A percentile compares a stretch with the other conserved stretches of the same genome.
These are phyloP conservation scores for Trichoderma virens DNA, from an alignment of 495 filamentous ascomycete genomes.

Conservation along the genomic window DNA sequence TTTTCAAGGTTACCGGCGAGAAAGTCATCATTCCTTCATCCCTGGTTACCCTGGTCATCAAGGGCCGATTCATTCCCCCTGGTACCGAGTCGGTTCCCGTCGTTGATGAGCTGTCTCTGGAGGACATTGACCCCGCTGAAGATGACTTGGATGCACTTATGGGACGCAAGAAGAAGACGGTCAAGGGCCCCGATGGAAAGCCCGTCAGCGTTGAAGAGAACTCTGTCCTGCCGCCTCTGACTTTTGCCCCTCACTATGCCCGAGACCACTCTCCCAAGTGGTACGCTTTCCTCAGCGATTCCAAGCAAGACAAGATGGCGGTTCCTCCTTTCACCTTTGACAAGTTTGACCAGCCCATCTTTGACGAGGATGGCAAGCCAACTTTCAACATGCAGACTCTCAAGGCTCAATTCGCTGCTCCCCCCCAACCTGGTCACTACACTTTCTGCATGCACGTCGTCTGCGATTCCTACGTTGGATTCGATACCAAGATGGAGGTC, in stretches of 20 bases:
- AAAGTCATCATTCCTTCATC: constrained; percentile 86
- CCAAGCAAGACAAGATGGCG: constrained; percentile 87
- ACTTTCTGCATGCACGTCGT: constrained; percentile 86
- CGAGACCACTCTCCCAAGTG: constrained; percentile 83
- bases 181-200: constrained; percentile 51
- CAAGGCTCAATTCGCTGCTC: constrained; percentile 95
- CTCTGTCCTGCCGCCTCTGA: constrained; percentile 68
- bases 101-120: constrained; percentile 68
- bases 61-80: constrained; percentile 88
- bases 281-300: constrained; percentile 90
- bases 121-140: constrained; percentile 88
- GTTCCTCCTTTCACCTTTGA: constrained; percentile 90
- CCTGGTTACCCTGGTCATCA: constrained; percentile 87
- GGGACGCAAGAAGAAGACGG: constrained; percentile 63
- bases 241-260: constrained; percentile 81
- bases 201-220: constrained; percentile 43
- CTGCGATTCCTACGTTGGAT: constrained; percentile 89
- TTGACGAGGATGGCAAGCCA: constrained; percentile 68
- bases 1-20: constrained; percentile 97
- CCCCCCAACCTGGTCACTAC: constrained; percentile 85
- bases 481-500: constrained; percentile 83
- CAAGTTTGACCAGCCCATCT: constrained; percentile 80
- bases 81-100: constrained; percentile 65
- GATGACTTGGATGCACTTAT: constrained; percentile 83
- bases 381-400: constrained; percentile 91